These are phyloP conservation scores for Halteria grandinella DNA, from an alignment of 73 alveolate species.

Conservation along the genomic window DNA sequence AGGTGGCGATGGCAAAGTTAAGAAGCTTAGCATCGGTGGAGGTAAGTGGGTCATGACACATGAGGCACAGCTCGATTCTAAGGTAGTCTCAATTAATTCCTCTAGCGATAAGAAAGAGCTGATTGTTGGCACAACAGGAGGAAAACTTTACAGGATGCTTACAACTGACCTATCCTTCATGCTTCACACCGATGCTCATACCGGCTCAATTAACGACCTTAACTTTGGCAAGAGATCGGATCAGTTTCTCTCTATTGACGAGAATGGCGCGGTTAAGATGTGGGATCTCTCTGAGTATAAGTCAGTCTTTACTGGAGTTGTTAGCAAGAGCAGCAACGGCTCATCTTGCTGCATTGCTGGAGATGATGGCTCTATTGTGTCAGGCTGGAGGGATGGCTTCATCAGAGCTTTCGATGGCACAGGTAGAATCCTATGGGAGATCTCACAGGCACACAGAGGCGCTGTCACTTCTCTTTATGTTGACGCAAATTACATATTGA, in stretches of 20 bases:
- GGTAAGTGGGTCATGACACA: slow-evolving; percentile 79
- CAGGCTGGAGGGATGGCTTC: slow-evolving; percentile 93
- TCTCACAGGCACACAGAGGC: slow-evolving; percentile 92
- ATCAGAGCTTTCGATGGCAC: slow-evolving; percentile 71
- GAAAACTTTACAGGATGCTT: slow-evolving; percentile 88
- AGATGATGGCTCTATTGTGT: slow-evolving; percentile 80
- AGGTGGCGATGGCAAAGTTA: slow-evolving; percentile 95
- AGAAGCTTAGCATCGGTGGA: slow-evolving; percentile 77
- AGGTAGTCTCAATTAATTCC: slow-evolving; percentile 77
- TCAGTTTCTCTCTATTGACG: slow-evolving; percentile 84
- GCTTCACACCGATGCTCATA: slow-evolving; percentile 92
- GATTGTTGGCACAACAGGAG: slow-evolving; percentile 79
- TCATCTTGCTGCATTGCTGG: slow-evolving; percentile 75
- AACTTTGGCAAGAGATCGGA: slow-evolving; percentile 81
- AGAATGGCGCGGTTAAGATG: slow-evolving; percentile 80
- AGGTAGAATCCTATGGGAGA: slow-evolving; percentile 73
- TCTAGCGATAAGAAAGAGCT: slow-evolving; percentile 82
- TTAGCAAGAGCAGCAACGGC: slow-evolving; percentile 78
- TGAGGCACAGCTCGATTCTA: slow-evolving; percentile 86
- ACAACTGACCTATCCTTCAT: slow-evolving; percentile 75
- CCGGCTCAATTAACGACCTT: slow-evolving; percentile 79
- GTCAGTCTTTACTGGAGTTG: slow-evolving; percentile 62
- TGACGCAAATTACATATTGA: slow-evolving; percentile 86
- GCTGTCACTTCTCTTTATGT: slow-evolving; percentile 86
- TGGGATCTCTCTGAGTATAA: slow-evolving; percentile 91